Conservation (phyloP, 352 stramenopile species). For the Pythium sp. region DNA sequence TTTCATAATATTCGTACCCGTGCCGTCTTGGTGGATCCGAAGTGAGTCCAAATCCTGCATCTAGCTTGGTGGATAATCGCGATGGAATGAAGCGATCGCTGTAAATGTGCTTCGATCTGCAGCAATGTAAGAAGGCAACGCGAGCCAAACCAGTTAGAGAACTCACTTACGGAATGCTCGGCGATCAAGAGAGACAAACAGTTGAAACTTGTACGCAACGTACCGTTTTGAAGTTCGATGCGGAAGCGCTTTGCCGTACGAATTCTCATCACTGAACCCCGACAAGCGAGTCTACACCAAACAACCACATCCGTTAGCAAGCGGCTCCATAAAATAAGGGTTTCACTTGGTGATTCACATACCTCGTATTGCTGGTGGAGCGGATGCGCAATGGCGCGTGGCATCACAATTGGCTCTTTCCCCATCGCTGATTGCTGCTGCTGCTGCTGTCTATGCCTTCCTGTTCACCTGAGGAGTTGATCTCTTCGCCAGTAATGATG, state of each 20-base stretch:
- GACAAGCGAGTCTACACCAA: conserved; percentile 28
- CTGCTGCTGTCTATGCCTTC: not conserved
- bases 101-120: conserved; percentile 79
- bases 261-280: conserved; percentile 32
- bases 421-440: not conserved
- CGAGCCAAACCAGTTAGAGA: not conserved
- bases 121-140: not conserved
- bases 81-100: conserved; percentile 87
- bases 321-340: not conserved
- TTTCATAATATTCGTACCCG: conserved; percentile 9
- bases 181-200: no score
- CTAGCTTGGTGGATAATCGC: conserved; percentile 64
- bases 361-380: conserved; percentile 58
- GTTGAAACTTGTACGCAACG: not conserved
- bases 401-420: conserved; percentile 15
- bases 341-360: not conserved
- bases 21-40: conserved; percentile 38
- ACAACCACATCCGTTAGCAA: conserved; percentile 4
- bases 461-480: not conserved
- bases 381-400: conserved; percentile 8
- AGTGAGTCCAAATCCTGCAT: conserved; percentile 65
- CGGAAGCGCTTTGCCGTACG: conserved; percentile 28
- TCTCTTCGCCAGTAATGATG: conserved; percentile 9
- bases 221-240: conserved; percentile 59
- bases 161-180: not conserved